Percentiles rank a stretch among this genome's conserved stretches.
Evolutionary conservation across 2,329 filamentous ascomycete genomes (phyloP).

Genomic region (Pyrenochaeta sp.): DNA sequence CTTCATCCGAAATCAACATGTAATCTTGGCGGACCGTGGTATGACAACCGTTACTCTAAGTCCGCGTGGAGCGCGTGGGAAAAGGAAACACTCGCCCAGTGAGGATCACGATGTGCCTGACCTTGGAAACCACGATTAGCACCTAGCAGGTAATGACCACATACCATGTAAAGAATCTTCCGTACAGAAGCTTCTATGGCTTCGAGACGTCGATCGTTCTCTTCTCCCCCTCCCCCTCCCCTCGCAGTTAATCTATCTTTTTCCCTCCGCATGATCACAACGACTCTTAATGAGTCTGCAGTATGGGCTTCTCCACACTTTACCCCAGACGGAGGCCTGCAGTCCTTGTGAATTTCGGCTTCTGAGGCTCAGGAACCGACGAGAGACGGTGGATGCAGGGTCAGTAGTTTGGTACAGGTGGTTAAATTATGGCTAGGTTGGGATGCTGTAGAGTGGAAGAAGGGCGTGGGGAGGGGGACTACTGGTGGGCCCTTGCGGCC

Average conservation of each 20-base stretch:
- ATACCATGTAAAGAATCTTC: conserved; percentile 17
- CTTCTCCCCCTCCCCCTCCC: neutral
- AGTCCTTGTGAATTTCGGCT: conserved; percentile 22
- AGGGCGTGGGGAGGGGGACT: neutral
- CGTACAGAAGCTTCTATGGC: conserved; percentile 21
- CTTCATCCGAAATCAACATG: conserved; percentile 4
- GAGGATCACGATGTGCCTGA: conserved; percentile 17
- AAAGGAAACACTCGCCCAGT: conserved; percentile 14
- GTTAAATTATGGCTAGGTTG: conserved; percentile 4
- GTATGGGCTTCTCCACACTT: conserved; percentile 24
- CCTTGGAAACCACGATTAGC: neutral
- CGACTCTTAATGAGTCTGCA: conserved; percentile 10
- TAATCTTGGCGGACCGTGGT: neutral
- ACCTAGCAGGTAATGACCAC: neutral
- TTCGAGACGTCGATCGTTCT: conserved; percentile 11
- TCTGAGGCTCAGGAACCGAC: conserved; percentile 37
- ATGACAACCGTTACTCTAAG: neutral
- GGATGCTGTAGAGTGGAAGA: neutral
- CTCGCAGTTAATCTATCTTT: conserved; percentile 12
- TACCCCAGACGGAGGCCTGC: conserved; percentile 23
- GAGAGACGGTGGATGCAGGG: conserved; percentile 3
- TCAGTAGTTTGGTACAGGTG: conserved; percentile 9
- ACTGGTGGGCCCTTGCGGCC: conserved; percentile 10
- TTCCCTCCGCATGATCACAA: conserved; percentile 22
- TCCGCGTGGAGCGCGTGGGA: conserved; percentile 2